phyloP scores from a whole-genome alignment of 192 early-diverging fungal species.

The Backusella macrospora region DNA sequence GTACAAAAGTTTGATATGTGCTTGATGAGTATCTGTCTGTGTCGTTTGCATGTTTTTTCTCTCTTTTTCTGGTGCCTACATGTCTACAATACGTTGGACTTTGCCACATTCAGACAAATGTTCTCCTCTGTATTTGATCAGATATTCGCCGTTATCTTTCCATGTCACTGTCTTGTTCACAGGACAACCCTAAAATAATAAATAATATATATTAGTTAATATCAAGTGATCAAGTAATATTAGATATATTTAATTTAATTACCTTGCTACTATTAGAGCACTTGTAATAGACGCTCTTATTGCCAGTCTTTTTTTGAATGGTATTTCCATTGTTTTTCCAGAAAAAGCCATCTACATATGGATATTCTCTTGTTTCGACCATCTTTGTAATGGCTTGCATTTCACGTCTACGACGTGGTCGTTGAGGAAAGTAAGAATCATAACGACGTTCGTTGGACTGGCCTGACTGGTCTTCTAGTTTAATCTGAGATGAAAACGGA shows the following conservation, averaged over 20 bases:
- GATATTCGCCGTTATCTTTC: constrained; percentile 55
- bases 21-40: no score
- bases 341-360: constrained; percentile 42
- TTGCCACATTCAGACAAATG: constrained; percentile 56
- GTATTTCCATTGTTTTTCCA: constrained; percentile 66
- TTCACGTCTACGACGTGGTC: constrained; percentile 57
- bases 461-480: not conserved
- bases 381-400: constrained; percentile 64
- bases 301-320: constrained; percentile 57
- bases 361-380: constrained; percentile 51
- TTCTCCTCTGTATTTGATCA: constrained; percentile 60
- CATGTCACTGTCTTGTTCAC: constrained; percentile 65
- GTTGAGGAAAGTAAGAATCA: constrained; percentile 19
- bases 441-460: not conserved
- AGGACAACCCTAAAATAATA: constrained; percentile 36
- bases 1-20: no score
- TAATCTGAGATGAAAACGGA: constrained; percentile 10
- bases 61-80: constrained; percentile 19
- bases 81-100: constrained; percentile 50
- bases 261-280: constrained; percentile 62
- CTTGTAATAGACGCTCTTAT: constrained; percentile 65
- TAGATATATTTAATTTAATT: constrained; percentile 18
- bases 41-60: not conserved
- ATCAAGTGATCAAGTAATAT: not conserved
- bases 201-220: constrained; percentile 10